A percentile compares a stretch with the other conserved stretches of the same genome.
Conservation (phyloP, 1,284 basidiomycete genomes). For the Thelephora terrestris region DNA sequence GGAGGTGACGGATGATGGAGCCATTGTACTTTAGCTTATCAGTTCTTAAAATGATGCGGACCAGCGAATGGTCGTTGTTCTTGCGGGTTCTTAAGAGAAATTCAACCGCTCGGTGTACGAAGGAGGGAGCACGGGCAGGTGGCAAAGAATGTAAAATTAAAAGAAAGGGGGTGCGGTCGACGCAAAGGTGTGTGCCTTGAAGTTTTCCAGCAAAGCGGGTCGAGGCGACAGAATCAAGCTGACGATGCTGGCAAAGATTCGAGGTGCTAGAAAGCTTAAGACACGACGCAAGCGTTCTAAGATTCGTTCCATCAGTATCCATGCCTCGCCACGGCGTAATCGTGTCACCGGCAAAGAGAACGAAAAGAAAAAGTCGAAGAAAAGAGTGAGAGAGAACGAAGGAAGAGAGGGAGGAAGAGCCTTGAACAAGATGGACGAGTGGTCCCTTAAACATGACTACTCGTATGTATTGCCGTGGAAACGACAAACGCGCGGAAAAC, state of each 20-base stretch:
- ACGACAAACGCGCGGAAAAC: too few relatives aligned
- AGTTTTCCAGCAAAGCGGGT: too few relatives aligned
- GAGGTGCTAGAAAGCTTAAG: neutral
- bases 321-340: constrained; percentile 3
- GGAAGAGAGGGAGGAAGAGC: constrained; percentile 21
- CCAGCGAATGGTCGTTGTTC: too few relatives aligned
- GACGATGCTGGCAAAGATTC: neutral
- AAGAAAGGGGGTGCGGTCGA: constrained; percentile 54
- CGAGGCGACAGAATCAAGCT: neutral
- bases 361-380: constrained; percentile 31
- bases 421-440: constrained; percentile 17
- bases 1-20: constrained; percentile 26
- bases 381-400: constrained; percentile 21
- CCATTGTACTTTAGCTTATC: too few relatives aligned
- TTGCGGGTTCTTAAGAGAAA: neutral
- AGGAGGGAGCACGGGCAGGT: constrained; percentile 8
- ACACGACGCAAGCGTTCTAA: constrained; percentile 33
- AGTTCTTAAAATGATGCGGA: too few relatives aligned
- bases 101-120: constrained; percentile 12
- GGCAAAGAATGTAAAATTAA: constrained; percentile 27
- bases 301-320: neutral
- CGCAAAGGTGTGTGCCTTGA: constrained; percentile 32
- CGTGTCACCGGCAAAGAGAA: constrained; percentile 30
- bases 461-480: too few relatives aligned
- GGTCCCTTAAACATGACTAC: constrained; percentile 17